Evolutionary conservation across 129 eudicot species (phyloP), one percentile per base, ranked within the genome.

Genomic region (Chrysanthemum lavandulifolium): DNA sequence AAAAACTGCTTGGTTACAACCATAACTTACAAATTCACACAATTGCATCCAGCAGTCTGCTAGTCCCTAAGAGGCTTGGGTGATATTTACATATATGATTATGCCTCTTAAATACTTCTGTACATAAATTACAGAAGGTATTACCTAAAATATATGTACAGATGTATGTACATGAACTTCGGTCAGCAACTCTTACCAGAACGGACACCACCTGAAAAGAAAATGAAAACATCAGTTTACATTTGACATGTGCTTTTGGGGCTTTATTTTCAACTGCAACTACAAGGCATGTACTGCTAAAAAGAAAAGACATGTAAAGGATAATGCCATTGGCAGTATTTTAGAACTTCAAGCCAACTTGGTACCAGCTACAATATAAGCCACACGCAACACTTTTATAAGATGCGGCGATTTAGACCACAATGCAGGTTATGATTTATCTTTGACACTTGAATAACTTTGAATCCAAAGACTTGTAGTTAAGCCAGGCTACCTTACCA

Each of bases 171-270:
- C 76, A 29, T 45, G 4, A 45, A 40, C 13, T 78, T 64, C 18
- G 6, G 15, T 31, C 11, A 4, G 43, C 65, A 31, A 58, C 68
- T 78, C 64, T 54, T 57, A 81, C 84, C 84, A 81, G 65, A 81
- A 81, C 2, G 84, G 84, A 70, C 84, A 81, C 84, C 84, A 81
- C 77, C 84, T 81, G 81, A 73, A 81, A 7, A 40, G 45, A 40
- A 52, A 31, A 63, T 59, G 65, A 14, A 56, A 15, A 52, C 40
- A 51, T 19, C 13, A 52, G 15, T 56, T 65, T n/a, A 61, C 56
- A 51, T 3, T 9, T 18, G 64, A 59, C 43, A 60, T 25, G 36
- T 31, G 65, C 65, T 21, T 25, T 15, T 10, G 5, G 12, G 3
- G 15, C 23, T 25, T 23, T 36, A 36, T 5, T 60, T 12, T 9